phyloP scores from a whole-genome alignment of 2,329 filamentous ascomycete species.

The Aspergillus melleus region DNA sequence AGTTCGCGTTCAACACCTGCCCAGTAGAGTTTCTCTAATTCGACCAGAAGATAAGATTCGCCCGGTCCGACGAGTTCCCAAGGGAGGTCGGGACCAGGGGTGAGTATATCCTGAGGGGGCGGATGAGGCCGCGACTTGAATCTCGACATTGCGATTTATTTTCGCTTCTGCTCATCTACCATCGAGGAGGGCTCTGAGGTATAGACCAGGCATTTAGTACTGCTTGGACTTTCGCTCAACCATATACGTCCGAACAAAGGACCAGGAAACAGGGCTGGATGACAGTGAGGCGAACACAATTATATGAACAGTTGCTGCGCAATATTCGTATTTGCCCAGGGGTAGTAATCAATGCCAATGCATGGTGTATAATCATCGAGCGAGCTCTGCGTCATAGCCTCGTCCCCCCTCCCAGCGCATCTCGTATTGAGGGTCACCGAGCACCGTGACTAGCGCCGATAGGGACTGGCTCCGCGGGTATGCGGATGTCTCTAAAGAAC shows the following conservation, averaged over 20 bases:
- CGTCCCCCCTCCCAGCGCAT: not conserved
- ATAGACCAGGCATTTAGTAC: too few species aligned
- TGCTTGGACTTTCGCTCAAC: too few species aligned
- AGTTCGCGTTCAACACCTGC: slow-evolving; percentile 36
- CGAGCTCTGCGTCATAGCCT: too few species aligned
- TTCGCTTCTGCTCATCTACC: too few species aligned
- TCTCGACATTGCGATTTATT: not conserved
- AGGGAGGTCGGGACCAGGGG: not conserved
- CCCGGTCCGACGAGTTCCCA: slow-evolving; percentile 8
- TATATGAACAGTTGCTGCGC: too few species aligned
- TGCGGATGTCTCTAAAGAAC: not conserved
- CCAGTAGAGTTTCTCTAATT: slow-evolving; percentile 39
- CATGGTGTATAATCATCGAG: too few species aligned
- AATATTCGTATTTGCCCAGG: too few species aligned
- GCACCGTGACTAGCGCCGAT: too few species aligned
- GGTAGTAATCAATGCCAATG: too few species aligned
- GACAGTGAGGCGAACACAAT: not conserved
- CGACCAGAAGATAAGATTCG: slow-evolving; percentile 15
- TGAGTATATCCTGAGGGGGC: not conserved
- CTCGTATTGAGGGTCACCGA: not conserved
- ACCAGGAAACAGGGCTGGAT: too few species aligned
- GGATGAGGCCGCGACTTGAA: not conserved
- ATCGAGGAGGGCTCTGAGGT: too few species aligned
- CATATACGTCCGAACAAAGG: too few species aligned
- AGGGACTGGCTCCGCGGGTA: not conserved